phyloP scores from a whole-genome alignment of 2,329 filamentous ascomycete genomes.

The Fusarium burgessii region DNA sequence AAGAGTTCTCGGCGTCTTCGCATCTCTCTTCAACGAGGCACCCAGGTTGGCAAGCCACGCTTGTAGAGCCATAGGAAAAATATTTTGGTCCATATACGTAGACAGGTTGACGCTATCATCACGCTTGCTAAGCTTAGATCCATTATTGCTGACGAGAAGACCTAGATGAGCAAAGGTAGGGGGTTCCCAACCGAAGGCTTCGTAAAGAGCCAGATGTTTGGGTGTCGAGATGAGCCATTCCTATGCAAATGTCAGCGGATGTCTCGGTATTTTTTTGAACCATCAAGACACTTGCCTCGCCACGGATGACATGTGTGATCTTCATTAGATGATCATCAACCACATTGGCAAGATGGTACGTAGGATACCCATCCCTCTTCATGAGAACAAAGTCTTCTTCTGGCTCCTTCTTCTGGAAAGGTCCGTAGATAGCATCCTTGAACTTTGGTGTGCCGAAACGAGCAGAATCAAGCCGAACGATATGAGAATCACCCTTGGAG shows the following conservation, averaged over 20 bases:
- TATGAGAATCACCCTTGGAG: conserved; percentile 75
- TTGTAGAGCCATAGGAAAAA: conserved; percentile 64
- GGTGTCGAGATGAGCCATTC: conserved; percentile 98
- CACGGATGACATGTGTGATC: conserved; percentile 94
- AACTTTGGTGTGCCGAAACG: conserved; percentile 69
- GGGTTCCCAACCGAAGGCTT: conserved; percentile 79
- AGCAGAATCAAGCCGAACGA: conserved; percentile 79
- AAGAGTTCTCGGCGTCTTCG: conserved; percentile 61
- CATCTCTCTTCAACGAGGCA: conserved; percentile 48
- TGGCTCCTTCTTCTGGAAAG: conserved; percentile 65
- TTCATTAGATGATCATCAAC: conserved; percentile 96
- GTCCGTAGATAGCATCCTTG: conserved; percentile 83
- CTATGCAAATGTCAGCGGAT: conserved; percentile 51
- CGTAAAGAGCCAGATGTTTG: conserved; percentile 76
- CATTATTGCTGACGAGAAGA: conserved; percentile 75
- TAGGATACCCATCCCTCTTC: conserved; percentile 92
- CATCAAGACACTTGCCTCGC: conserved; percentile 67
- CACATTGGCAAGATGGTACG: conserved; percentile 97
- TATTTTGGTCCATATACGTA: conserved; percentile 60
- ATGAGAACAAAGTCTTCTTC: conserved; percentile 89
- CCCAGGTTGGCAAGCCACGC: conserved; percentile 86
- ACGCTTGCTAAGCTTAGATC: conserved; percentile 88
- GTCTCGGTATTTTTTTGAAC: background rate
- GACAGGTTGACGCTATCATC: conserved; percentile 66
- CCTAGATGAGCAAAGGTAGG: conserved; percentile 86